These are phyloP conservation scores for Peronospora belbahrii DNA, from an alignment of 352 stramenopile genomes.

Conservation along the genomic window DNA sequence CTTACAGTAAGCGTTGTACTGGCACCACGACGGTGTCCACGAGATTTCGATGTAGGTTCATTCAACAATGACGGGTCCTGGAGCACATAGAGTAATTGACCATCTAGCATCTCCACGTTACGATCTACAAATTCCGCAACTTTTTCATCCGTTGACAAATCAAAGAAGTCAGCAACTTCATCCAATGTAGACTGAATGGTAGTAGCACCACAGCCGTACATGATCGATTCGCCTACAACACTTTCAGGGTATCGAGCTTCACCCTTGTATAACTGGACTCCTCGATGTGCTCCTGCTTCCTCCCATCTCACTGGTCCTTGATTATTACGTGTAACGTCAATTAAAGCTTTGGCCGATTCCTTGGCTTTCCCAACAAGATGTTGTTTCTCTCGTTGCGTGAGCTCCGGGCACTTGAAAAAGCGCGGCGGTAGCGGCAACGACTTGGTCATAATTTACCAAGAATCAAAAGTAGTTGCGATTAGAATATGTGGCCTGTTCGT, in stretches of 20 bases:
- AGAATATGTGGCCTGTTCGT: slow-evolving; percentile 9
- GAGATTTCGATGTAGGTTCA: slow-evolving; percentile 19
- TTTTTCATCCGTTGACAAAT: slow-evolving; percentile 49
- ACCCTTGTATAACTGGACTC: slow-evolving; percentile 67
- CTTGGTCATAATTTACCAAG: slow-evolving; percentile 28
- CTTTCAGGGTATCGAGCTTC: slow-evolving; percentile 37
- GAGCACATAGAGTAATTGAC: slow-evolving; percentile 55
- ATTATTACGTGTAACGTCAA: slow-evolving; percentile 50
- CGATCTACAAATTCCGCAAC: slow-evolving; percentile 34
- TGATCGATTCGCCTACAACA: slow-evolving; percentile 35
- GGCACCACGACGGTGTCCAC: slow-evolving; percentile 5
- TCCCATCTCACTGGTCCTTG: slow-evolving; percentile 53
- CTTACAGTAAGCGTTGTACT: slow-evolving; percentile 38
- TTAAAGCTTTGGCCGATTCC: slow-evolving; percentile 48
- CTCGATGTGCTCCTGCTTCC: slow-evolving; percentile 40
- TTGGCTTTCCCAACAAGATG: slow-evolving; percentile 56
- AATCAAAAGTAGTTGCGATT: slow-evolving; percentile 5
- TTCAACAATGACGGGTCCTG: slow-evolving; percentile 25
- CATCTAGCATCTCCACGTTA: slow-evolving; percentile 45
- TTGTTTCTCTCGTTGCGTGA: slow-evolving; percentile 40
- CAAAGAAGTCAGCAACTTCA: slow-evolving; percentile 63
- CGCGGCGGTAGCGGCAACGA: slow-evolving; percentile 37
- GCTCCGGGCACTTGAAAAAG: slow-evolving; percentile 52
- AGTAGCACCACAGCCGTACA: slow-evolving; percentile 52
- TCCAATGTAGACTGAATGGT: slow-evolving; percentile 54